These are phyloP conservation scores for Cercospora nicotianae DNA, from an alignment of 2,329 filamentous ascomycete genomes.

Conservation along the genomic window DNA sequence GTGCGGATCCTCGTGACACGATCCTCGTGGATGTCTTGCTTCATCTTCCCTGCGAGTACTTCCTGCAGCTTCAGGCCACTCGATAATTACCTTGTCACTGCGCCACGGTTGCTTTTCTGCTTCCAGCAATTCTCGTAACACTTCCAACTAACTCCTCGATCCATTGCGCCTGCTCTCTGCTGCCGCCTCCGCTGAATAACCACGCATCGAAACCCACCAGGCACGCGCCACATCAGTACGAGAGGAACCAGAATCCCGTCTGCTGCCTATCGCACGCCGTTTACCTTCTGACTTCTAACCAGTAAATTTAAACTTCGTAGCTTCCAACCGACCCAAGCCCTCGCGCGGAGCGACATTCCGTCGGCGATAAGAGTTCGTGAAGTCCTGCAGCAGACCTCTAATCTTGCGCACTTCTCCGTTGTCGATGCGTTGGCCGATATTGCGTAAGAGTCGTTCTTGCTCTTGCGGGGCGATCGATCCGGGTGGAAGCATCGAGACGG, in stretches of 20 bases:
- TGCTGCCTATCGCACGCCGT: slow-evolving; percentile 9
- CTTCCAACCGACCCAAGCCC: slow-evolving; percentile 82
- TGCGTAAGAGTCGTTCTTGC: slow-evolving; percentile 74
- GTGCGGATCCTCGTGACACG: neutral
- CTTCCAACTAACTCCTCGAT: neutral
- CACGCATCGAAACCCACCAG: neutral
- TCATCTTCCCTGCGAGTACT: neutral
- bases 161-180: neutral
- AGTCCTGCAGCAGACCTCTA: slow-evolving; percentile 84
- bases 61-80: neutral
- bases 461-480: slow-evolving; percentile 80
- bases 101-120: neutral
- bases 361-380: slow-evolving; percentile 90
- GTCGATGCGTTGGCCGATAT: slow-evolving; percentile 73
- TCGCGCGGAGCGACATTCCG: slow-evolving; percentile 94
- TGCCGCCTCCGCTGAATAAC: neutral
- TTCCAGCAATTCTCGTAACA: neutral
- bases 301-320: slow-evolving; percentile 77
- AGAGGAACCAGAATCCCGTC: neutral
- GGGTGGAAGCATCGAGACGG: slow-evolving; percentile 77
- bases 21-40: neutral
- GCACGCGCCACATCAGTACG: neutral
- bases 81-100: neutral
- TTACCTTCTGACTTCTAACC: slow-evolving; percentile 21
- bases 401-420: slow-evolving; percentile 74